These are phyloP conservation scores for Apiotrichum porosum DNA, from an alignment of 1,284 basidiomycete genomes.

Conservation along the genomic window DNA sequence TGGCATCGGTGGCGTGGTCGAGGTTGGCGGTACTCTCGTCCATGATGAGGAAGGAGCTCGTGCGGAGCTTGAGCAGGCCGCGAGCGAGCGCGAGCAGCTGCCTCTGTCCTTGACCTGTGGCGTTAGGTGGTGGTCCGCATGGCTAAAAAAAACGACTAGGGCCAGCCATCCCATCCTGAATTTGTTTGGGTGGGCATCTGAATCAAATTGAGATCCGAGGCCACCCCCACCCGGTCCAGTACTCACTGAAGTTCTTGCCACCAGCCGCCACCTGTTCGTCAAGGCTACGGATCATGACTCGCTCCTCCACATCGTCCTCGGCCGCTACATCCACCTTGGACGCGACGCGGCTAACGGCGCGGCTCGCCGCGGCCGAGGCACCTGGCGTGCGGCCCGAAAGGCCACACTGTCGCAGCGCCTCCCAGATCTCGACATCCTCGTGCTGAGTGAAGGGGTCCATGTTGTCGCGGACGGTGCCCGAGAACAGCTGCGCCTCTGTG, in stretches of 20 bases:
- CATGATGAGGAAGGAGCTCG: slow-evolving; percentile 53
- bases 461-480: slow-evolving; percentile 50
- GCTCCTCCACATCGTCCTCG: slow-evolving; percentile 29
- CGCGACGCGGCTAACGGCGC: slow-evolving; percentile 17
- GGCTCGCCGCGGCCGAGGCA: slow-evolving; percentile 30
- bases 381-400: slow-evolving; percentile 43
- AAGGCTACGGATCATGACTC: slow-evolving; percentile 51
- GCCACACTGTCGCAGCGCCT: slow-evolving; percentile 52
- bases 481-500: slow-evolving; percentile 50
- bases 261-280: slow-evolving; percentile 53
- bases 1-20: slow-evolving; percentile 50
- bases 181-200: too few species aligned
- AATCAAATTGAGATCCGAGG: too few species aligned
- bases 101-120: slow-evolving; percentile 54
- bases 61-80: slow-evolving; percentile 52
- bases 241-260: slow-evolving; percentile 44
- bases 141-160: too few species aligned
- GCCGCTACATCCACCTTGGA: slow-evolving; percentile 8
- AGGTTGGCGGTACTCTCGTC: slow-evolving; percentile 55
- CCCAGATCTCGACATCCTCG: slow-evolving; percentile 54
- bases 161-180: too few species aligned
- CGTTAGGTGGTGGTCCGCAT: neutral
- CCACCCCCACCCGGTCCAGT: too few species aligned
- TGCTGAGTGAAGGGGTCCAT: slow-evolving; percentile 52
- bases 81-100: slow-evolving; percentile 56